phyloP scores from a whole-genome alignment of 805 yeast species.

The Ogataea nitratoaversa region DNA sequence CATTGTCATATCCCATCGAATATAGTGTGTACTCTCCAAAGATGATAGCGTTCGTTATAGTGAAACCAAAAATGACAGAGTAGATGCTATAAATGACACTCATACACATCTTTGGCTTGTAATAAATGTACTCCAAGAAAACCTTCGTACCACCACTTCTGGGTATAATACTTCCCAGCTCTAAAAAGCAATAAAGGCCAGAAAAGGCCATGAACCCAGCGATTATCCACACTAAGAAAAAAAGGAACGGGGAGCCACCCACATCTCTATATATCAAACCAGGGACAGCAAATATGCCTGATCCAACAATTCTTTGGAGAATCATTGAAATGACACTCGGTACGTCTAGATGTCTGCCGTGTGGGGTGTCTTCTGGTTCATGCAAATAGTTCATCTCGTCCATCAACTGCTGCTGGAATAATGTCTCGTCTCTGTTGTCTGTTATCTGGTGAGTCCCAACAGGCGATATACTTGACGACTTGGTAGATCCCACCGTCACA shows the following conservation, averaged over 20 bases:
- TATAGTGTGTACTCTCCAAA: constrained; percentile 51
- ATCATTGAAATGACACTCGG: constrained; percentile 62
- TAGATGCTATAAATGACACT: constrained; percentile 45
- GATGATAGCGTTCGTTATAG: constrained; percentile 46
- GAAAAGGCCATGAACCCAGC: constrained; percentile 62
- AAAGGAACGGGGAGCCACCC: constrained; percentile 62
- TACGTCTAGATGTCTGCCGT: constrained; percentile 70
- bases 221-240: constrained; percentile 58
- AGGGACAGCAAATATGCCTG: constrained; percentile 75
- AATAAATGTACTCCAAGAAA: constrained; percentile 64
- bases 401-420: constrained; percentile 11
- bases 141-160: constrained; percentile 75
- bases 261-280: constrained; percentile 61
- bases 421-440: constrained; percentile 7
- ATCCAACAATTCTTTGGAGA: constrained; percentile 68
- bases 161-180: constrained; percentile 67
- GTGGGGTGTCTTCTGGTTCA: constrained; percentile 52
- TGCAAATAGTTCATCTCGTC: constrained; percentile 24
- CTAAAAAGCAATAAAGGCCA: constrained; percentile 63
- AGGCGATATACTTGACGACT: too few relatives aligned
- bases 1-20: constrained; percentile 39
- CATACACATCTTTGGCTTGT: constrained; percentile 50
- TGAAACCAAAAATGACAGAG: constrained; percentile 47
- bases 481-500: too few relatives aligned
- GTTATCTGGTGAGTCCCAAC: neutral